Evolutionary conservation across 306 rosid species (phyloP), one percentile per base, ranked within the genome.

Genomic region (Cyamopsis tetragonoloba): DNA sequence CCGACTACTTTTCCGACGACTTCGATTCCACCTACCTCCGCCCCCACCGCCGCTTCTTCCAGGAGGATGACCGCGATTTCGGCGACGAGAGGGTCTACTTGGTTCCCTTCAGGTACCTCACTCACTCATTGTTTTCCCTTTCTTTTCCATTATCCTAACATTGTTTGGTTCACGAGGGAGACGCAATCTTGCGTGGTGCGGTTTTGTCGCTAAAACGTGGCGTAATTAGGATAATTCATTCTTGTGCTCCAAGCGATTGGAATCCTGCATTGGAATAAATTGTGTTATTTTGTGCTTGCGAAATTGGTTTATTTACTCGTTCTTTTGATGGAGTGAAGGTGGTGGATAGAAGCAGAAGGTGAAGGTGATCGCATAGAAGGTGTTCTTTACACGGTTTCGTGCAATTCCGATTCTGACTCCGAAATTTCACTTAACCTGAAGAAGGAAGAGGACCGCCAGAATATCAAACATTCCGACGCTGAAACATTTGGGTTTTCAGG

Each of bases 291-390:
- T 51, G 1, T 28, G 2, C 9, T 3, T 6, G 53, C 15, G 56
- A 32, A 31, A 1, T 44, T 62, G 49, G 32, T 22, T 47, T 35
- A 0, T 4, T n/a, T 32, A 12, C 18, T 43, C 18, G 27, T 48
- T 51, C 68, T 63, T 67, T 42, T 6, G 6, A 28, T 41, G 77
- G 77, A 30, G 18, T 85, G 69, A 82, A 91, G 97, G 82, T 89
- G 96, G 95, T 87, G 87, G 98, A 60, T 68, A 55, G 92, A 87
- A 57, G 85, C 70, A 26, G 80, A 81, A 34, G 56, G 28, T 18
- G 85, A 66, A 15, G 81, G 42, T 14, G 82, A 87, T 67, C 61
- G 37, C 15, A 53, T 32, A 4, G 95, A 72, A 47, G 86, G 91
- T 20, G 86, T 92, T 13, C 8, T 85, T 59, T 92, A 87, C 49